Base-by-base conservation (phyloP, 768 basidiomycete genomes). In the Leccinum disarticulatum region DNA sequence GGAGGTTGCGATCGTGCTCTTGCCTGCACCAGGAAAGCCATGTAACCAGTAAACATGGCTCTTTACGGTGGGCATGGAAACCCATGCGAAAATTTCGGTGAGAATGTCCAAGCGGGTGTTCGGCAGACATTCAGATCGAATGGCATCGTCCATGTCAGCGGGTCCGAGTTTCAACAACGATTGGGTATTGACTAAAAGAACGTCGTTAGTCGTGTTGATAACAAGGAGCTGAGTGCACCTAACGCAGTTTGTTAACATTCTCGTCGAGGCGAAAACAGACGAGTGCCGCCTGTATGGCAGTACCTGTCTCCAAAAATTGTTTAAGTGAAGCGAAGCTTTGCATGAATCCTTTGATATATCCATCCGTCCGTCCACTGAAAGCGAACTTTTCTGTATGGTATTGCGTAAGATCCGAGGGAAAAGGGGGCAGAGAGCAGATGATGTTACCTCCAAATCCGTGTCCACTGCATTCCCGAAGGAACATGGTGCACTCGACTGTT, bases 401-500 rank as follows among this genome's bases (percentile, higher is more conserved):
- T 6, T 36, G 14, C 8, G 6, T 66, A n/a, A 72, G 61, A 56
- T 53, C 53, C 30, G 9, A 15, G 56, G 14, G n/a, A 30, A 19
- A 43, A 11, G 38, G 11, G 3, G 4, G 7, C 2, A 3, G 15
- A 56, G n/a, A 54, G 8, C 36, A 25, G 7, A 46, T 27, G 51
- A 46, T 27, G 51, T n/a, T 61, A 77, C 76, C 59, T 62, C 66
- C 65, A 47, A 77, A 77, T 8, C 76, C 74, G 53, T 70, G 62
- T 0, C 74, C 74, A 53, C 65, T 68, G 47, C 72, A 77, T 55
- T 77, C 76, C 7, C 68, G 75, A 52, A 77, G 62, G 55, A 77
- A 77, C 56, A 77, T 65, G 15, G 61, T 69, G 31, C 76, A 77
- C 63, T 77, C 76, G 6, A 74, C 65, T 0, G 75, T 77, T 51